Evolutionary conservation across 768 basidiomycete species (phyloP).

Genomic region (Podaxis sp.): DNA sequence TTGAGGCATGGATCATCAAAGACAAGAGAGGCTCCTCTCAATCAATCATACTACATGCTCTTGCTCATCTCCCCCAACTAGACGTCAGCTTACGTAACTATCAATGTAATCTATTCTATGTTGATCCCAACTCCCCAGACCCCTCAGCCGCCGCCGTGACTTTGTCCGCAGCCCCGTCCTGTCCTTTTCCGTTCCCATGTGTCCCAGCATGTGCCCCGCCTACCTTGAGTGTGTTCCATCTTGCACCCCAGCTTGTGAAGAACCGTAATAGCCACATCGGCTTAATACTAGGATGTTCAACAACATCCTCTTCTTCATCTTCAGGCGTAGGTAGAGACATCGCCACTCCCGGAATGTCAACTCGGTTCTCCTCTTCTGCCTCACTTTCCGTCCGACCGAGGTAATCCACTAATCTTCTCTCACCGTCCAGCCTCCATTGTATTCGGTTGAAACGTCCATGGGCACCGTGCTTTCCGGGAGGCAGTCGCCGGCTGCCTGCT

Average conservation of each 20-base stretch:
- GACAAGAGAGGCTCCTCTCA: conserved; percentile 3
- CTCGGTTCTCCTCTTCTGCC: conserved; percentile 61
- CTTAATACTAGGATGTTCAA: conserved; percentile 53
- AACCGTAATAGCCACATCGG: conserved; percentile 76
- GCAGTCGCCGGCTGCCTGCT: conserved; percentile 45
- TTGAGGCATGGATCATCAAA: neutral
- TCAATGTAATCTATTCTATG: neutral
- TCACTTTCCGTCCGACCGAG: conserved; percentile 73
- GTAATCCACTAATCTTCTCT: conserved; percentile 57
- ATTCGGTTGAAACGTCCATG: conserved; percentile 58
- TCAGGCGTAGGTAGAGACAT: conserved; percentile 13
- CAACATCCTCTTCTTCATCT: conserved; percentile 51
- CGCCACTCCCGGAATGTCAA: conserved; percentile 15
- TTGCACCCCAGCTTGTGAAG: conserved; percentile 74
- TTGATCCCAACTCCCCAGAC: neutral
- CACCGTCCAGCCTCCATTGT: conserved; percentile 69
- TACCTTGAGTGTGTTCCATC: conserved; percentile 40
- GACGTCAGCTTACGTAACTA: conserved; percentile 12
- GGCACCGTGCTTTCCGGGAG: conserved; percentile 47
- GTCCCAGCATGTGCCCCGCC: neutral
- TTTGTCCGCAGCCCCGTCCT: neutral
- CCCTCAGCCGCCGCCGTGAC: neutral
- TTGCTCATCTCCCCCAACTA: neutral
- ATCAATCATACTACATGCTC: neutral
- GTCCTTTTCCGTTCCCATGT: neutral